Evolutionary conservation across 139 green algal genomes (phyloP).

Genomic region (Coccomyxa sp.): DNA sequence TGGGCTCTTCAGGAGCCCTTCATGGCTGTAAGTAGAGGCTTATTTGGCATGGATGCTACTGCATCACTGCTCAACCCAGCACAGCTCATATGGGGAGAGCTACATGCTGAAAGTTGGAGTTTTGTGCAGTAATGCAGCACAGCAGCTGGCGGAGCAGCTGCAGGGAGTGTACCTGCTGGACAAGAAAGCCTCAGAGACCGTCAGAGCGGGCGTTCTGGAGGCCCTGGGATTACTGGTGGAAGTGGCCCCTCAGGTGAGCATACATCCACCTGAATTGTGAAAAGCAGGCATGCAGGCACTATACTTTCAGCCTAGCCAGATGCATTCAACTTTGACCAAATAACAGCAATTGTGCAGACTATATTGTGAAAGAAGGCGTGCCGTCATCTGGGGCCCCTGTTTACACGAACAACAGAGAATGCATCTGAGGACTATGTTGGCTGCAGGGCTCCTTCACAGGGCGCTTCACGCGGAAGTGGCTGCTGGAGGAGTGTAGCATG

Average conservation of each 20-base stretch:
- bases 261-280: not conserved
- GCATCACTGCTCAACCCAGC: not conserved
- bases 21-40: not conserved
- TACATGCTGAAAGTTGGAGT: not conserved
- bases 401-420: not conserved
- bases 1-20: not conserved
- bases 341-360: too few species aligned
- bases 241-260: not conserved
- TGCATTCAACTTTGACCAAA: too few species aligned
- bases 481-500: constrained; percentile 2
- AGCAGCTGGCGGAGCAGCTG: constrained; percentile 4
- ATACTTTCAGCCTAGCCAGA: too few species aligned
- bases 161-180: constrained; percentile 6
- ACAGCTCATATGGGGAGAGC: not conserved
- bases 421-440: not conserved
- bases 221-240: constrained; percentile 8
- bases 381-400: not conserved
- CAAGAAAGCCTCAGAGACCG: constrained; percentile 3
- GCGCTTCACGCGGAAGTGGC: not conserved
- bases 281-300: not conserved
- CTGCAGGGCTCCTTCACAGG: not conserved
- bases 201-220: constrained; percentile 11
- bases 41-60: not conserved
- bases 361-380: too few species aligned
- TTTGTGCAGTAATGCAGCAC: not conserved